A percentile compares a stretch with the other conserved stretches of the same genome.
phyloP scores from a whole-genome alignment of 805 yeast species.

The Naumovozyma baii region DNA sequence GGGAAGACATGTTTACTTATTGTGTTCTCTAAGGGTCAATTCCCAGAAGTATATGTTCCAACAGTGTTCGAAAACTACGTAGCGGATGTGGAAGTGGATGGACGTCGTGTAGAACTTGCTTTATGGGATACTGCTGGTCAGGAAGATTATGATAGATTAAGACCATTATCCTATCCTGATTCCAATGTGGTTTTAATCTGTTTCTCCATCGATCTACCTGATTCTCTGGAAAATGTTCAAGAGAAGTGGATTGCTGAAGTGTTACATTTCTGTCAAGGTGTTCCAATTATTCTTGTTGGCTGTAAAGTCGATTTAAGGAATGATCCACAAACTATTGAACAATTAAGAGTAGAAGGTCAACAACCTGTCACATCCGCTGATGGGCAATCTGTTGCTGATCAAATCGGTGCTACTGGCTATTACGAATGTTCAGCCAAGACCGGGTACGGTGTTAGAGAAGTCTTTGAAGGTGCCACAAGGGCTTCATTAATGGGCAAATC shows the following conservation, averaged over 20 bases:
- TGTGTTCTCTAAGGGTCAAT: slow-evolving; percentile 76
- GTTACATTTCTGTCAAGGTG: slow-evolving; percentile 86
- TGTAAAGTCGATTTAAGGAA: slow-evolving; percentile 85
- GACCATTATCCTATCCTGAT: slow-evolving; percentile 88
- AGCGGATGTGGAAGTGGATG: slow-evolving; percentile 88
- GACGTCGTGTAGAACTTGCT: slow-evolving; percentile 86
- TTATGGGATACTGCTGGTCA: slow-evolving; percentile 99
- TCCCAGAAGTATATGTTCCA: slow-evolving; percentile 92
- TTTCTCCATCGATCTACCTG: slow-evolving; percentile 85
- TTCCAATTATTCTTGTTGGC: slow-evolving; percentile 86
- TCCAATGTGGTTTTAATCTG: slow-evolving; percentile 86
- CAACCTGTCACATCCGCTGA: slow-evolving; percentile 74
- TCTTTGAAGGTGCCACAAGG: slow-evolving; percentile 85
- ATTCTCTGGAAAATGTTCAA: slow-evolving; percentile 85
- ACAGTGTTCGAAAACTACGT: slow-evolving; percentile 96
- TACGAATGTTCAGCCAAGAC: slow-evolving; percentile 89
- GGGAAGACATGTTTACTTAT: slow-evolving; percentile 90
- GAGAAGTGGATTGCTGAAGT: slow-evolving; percentile 96
- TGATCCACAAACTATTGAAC: slow-evolving; percentile 68
- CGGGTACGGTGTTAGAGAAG: slow-evolving; percentile 87
- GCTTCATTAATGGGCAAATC: slow-evolving; percentile 67
- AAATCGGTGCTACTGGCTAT: slow-evolving; percentile 79
- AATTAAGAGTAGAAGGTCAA: slow-evolving; percentile 62
- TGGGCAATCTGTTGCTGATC: slow-evolving; percentile 80
- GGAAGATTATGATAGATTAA: slow-evolving; percentile 90